A percentile compares a stretch with the other conserved stretches of the same genome.
Conservation (phyloP, 495 filamentous ascomycete genomes). For the Hypoxylon subgilvum region DNA sequence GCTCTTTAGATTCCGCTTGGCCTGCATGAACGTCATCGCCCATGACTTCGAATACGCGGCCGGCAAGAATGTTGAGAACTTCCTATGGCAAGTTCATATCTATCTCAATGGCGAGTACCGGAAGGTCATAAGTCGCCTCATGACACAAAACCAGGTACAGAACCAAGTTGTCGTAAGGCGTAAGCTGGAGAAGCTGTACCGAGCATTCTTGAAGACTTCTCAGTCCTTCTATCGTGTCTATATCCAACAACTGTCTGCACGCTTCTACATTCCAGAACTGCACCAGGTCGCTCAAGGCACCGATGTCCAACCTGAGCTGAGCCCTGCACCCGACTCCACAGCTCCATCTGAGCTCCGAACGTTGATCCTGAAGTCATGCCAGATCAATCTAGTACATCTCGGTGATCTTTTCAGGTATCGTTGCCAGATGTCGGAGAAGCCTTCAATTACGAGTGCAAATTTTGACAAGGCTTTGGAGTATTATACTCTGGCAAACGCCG, state of each 20-base stretch:
- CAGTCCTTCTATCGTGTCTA: slow-evolving; percentile 86
- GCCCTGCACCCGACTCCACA: slow-evolving; percentile 46
- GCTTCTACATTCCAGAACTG: slow-evolving; percentile 76
- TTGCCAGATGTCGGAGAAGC: slow-evolving; percentile 62
- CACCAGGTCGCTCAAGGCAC: slow-evolving; percentile 72
- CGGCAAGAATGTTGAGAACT: slow-evolving; percentile 65
- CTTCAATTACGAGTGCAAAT: slow-evolving; percentile 41
- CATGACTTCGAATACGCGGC: slow-evolving; percentile 73
- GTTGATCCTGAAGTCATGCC: slow-evolving; percentile 73
- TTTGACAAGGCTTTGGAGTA: slow-evolving; percentile 84
- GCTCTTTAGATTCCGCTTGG: slow-evolving; percentile 66
- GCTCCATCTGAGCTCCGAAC: slow-evolving; percentile 56
- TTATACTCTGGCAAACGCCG: slow-evolving; percentile 78
- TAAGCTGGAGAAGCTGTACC: slow-evolving; percentile 79
- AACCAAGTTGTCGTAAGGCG: slow-evolving; percentile 76
- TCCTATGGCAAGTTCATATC: slow-evolving; percentile 80
- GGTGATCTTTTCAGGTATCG: slow-evolving; percentile 94
- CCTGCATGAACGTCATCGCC: slow-evolving; percentile 74
- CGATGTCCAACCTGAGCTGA: slow-evolving; percentile 57
- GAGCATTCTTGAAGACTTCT: slow-evolving; percentile 81
- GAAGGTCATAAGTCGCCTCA: slow-evolving; percentile 58
- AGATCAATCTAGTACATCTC: slow-evolving; percentile 81
- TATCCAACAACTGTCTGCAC: slow-evolving; percentile 76
- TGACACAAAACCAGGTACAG: slow-evolving; percentile 58
- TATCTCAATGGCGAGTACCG: slow-evolving; percentile 78